phyloP scores from a whole-genome alignment of 352 stramenopile species.

The Blastocystis sp. region DNA sequence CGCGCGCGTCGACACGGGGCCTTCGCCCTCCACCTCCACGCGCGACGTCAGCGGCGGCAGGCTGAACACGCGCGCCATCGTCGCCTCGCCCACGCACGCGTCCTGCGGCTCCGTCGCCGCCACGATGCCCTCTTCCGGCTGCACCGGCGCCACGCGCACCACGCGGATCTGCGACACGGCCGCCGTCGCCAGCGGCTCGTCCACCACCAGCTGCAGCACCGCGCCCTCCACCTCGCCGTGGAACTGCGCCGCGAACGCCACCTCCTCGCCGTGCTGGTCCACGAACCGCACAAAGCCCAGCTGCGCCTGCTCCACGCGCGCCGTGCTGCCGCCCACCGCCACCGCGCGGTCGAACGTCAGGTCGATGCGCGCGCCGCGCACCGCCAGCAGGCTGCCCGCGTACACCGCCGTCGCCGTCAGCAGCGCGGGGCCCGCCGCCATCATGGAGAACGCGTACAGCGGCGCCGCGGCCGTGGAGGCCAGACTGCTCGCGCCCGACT shows the following conservation, averaged over 20 bases:
- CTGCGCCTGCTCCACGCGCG: neutral
- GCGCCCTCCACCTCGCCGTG: constrained; percentile 14
- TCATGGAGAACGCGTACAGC: constrained; percentile 37
- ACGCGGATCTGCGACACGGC: neutral
- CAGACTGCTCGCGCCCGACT: neutral
- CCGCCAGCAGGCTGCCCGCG: neutral
- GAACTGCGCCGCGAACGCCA: neutral
- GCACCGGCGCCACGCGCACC: constrained; percentile 1
- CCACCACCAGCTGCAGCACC: constrained; percentile 17
- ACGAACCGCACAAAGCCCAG: neutral
- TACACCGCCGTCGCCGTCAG: constrained; percentile 47
- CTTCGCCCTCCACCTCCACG: neutral
- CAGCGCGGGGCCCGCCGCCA: neutral
- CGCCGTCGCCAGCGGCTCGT: neutral
- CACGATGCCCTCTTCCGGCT: constrained; percentile 9
- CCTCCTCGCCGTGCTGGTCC: neutral
- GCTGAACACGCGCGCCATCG: constrained; percentile 7
- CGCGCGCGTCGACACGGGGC: neutral
- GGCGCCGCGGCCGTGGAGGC: neutral
- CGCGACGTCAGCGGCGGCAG: neutral
- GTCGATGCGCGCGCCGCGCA: constrained; percentile 11
- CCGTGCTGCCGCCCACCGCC: neutral
- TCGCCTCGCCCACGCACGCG: neutral
- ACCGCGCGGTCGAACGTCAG: constrained; percentile 35
- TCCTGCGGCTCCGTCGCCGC: neutral